Conservation (phyloP, 2,329 filamentous ascomycete genomes). For the Xylaria sp. region DNA sequence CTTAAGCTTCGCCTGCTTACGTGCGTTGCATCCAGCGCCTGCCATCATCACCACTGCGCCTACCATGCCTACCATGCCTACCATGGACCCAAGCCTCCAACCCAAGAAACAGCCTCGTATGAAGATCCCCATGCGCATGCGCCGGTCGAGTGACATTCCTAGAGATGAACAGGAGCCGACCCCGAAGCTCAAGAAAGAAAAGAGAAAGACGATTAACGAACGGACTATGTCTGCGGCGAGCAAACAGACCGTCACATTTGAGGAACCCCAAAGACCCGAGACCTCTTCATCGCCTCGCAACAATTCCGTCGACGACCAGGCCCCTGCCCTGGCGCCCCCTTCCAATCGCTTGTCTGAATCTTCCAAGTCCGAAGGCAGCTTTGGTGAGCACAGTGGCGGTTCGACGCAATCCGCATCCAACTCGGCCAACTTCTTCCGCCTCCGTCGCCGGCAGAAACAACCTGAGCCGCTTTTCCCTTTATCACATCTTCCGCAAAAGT, state of each 20-base stretch:
- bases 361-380: slow-evolving; percentile 85
- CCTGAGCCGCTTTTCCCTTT: slow-evolving; percentile 81
- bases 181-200: slow-evolving; percentile 39
- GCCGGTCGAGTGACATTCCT: slow-evolving; percentile 54
- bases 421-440: slow-evolving; percentile 76
- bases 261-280: slow-evolving; percentile 53
- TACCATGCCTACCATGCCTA: slow-evolving; percentile 88
- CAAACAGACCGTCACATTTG: slow-evolving; percentile 57
- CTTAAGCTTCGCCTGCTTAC: slow-evolving; percentile 24
- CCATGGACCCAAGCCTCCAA: slow-evolving; percentile 59
- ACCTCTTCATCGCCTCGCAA: slow-evolving; percentile 51
- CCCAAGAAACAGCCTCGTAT: slow-evolving; percentile 60
- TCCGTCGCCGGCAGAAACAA: slow-evolving; percentile 77
- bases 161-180: slow-evolving; percentile 38
- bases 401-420: slow-evolving; percentile 63
- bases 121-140: slow-evolving; percentile 55
- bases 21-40: slow-evolving; percentile 50
- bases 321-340: slow-evolving; percentile 65
- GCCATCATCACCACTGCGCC: slow-evolving; percentile 92
- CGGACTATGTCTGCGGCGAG: slow-evolving; percentile 40
- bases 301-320: slow-evolving; percentile 60
- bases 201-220: slow-evolving; percentile 44
- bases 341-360: slow-evolving; percentile 77
- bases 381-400: slow-evolving; percentile 59
- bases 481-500: slow-evolving; percentile 78